Evolutionary conservation across 2,329 filamentous ascomycete species (phyloP), one percentile per base, ranked within the genome.

Genomic region (Claviceps sp.): DNA sequence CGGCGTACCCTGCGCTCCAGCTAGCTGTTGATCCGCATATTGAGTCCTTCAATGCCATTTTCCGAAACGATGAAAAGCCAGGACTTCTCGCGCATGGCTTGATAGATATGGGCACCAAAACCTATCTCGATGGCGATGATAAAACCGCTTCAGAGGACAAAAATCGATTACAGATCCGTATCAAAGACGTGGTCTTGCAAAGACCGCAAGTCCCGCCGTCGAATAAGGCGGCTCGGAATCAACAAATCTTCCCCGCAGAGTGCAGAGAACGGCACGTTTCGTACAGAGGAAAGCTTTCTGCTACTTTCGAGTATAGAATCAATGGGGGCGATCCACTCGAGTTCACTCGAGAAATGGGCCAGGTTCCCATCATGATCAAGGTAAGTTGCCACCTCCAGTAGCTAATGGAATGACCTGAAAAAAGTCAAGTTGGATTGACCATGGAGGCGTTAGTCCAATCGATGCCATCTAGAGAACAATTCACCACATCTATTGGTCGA

Each of bases 41-140:
- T 61, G 84, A 96, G 63, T 93, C 93, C 6, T 98, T 96, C 79
- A 95, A 98, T 73, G 83, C 83, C 50, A 76, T 97, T 47, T 94
- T 96, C 65, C 79, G 82, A 36, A 74, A 77, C 53, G 77, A 84
- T 67, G 88, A 87, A 48, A 70, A 67, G 57, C 66, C 65, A 14
- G 68, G 73, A 44, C 65, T 82, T 53, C 63, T 98, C 51, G 79
- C 85, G 48, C 82, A 88, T 57, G 89, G 78, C 13, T 67, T 97
- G 55, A 81, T 79, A 63, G 93, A 98, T 65, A 97, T 98, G 70
- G 93, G 91, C 62, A 85, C 81, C 57, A 94, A 91, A 70, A 80
- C 80, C 4, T 95, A 87, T 63, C 79, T 95, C 48, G 93, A 98
- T 66, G 89, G 89, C 57, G 79, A 88, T 55, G 82, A 84, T 24